Percentiles rank a stretch among this genome's conserved stretches.
Conservation (phyloP, 2,329 filamentous ascomycete genomes). For the Arthroderma sp. region DNA sequence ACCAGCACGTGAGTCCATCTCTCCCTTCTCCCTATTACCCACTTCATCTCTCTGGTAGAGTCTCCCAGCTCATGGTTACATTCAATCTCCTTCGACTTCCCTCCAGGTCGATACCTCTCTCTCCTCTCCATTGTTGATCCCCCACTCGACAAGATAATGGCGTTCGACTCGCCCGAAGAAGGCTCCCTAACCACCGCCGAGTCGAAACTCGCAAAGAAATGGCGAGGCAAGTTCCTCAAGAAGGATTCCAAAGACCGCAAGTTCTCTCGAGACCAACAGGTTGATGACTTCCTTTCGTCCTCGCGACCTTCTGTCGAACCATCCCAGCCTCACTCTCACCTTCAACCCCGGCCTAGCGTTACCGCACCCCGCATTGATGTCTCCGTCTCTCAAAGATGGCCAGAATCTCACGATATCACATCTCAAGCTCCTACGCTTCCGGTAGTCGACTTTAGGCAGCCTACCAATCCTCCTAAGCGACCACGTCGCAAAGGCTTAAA, state of each 20-base stretch:
- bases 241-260: slow-evolving; percentile 25
- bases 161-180: slow-evolving; percentile 7
- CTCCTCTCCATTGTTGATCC: background rate
- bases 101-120: background rate
- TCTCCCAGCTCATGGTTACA: slow-evolving; percentile 1
- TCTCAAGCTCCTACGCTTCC: slow-evolving; percentile 10
- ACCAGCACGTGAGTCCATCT: background rate
- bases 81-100: slow-evolving; percentile 2
- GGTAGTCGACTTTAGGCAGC: background rate
- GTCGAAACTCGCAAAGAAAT: slow-evolving; percentile 20
- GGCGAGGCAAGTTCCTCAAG: slow-evolving; percentile 39
- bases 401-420: slow-evolving; percentile 18
- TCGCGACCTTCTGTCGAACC: slow-evolving; percentile 3
- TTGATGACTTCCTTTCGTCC: slow-evolving; percentile 46
- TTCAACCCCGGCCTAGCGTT: slow-evolving; percentile 14
- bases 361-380: slow-evolving; percentile 23
- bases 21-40: background rate
- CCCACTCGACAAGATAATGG: slow-evolving; percentile 5
- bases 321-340: background rate
- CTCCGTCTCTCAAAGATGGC: slow-evolving; percentile 20
- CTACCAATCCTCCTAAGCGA: slow-evolving; percentile 18
- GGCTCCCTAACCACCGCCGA: slow-evolving; percentile 7
- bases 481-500: slow-evolving; percentile 51
- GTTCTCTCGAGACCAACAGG: slow-evolving; percentile 29
- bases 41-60: slow-evolving; percentile 1